These are phyloP conservation scores for Aspergillus brunneoviolaceus DNA, from an alignment of 2,329 filamentous ascomycete genomes.

Conservation along the genomic window DNA sequence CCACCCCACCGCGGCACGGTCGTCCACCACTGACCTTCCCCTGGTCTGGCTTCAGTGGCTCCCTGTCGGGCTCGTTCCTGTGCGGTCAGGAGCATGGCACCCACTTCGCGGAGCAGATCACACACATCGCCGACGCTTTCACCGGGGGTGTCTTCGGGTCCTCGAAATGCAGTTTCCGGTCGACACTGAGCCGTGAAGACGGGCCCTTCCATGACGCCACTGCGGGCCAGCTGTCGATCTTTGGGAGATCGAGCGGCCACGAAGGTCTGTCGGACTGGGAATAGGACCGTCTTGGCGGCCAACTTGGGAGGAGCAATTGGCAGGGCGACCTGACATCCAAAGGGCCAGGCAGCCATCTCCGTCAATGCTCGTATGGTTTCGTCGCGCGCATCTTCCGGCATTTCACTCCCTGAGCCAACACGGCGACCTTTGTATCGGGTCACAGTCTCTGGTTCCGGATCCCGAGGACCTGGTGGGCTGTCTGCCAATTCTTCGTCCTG, in stretches of 20 bases:
- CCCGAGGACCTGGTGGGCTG: neutral
- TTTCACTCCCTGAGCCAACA: slow-evolving; percentile 56
- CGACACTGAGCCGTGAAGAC: slow-evolving; percentile 57
- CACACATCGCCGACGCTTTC: slow-evolving; percentile 43
- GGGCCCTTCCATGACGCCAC: slow-evolving; percentile 59
- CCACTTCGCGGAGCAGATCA: slow-evolving; percentile 59
- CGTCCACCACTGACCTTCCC: slow-evolving; percentile 63
- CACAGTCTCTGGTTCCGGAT: slow-evolving; percentile 18
- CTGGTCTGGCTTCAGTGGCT: slow-evolving; percentile 48
- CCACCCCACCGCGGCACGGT: slow-evolving; percentile 58
- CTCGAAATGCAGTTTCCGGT: slow-evolving; percentile 55
- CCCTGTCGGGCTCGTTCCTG: slow-evolving; percentile 62
- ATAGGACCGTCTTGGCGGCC: slow-evolving; percentile 50
- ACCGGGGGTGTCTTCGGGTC: slow-evolving; percentile 26
- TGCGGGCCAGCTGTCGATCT: slow-evolving; percentile 53
- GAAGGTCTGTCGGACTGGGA: slow-evolving; percentile 58
- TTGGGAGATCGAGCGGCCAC: slow-evolving; percentile 54
- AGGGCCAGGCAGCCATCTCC: slow-evolving; percentile 59
- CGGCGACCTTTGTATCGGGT: slow-evolving; percentile 58
- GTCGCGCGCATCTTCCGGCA: slow-evolving; percentile 59
- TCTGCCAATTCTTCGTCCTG: neutral
- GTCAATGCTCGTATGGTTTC: slow-evolving; percentile 57
- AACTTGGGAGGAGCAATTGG: slow-evolving; percentile 51
- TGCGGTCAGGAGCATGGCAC: slow-evolving; percentile 57
- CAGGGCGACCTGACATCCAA: slow-evolving; percentile 54